Percentiles rank a stretch among this genome's conserved stretches.
These are phyloP conservation scores for Fusarium pilosicola DNA, from an alignment of 2,329 filamentous ascomycete species.

Conservation along the genomic window DNA sequence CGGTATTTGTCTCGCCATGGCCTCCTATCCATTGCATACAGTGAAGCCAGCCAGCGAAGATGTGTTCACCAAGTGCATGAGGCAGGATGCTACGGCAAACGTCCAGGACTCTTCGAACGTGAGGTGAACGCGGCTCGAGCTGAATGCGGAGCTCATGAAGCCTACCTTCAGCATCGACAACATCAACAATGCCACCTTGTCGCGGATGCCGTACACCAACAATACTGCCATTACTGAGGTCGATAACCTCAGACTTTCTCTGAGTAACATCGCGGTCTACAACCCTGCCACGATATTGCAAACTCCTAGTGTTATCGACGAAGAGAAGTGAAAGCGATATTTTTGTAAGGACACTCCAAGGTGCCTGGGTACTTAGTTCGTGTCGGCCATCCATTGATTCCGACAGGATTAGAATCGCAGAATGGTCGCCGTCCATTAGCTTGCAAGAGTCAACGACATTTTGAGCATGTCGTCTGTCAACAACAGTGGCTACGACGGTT, in stretches of 20 bases:
- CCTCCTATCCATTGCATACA: slow-evolving; percentile 73
- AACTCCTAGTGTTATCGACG: slow-evolving; percentile 67
- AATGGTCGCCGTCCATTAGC: slow-evolving; percentile 72
- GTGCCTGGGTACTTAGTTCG: slow-evolving; percentile 77
- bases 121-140: slow-evolving; percentile 71
- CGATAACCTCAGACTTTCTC: slow-evolving; percentile 57
- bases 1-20: slow-evolving; percentile 57
- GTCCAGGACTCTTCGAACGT: slow-evolving; percentile 69
- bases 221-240: slow-evolving; percentile 59
- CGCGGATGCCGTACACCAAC: slow-evolving; percentile 67
- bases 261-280: slow-evolving; percentile 63
- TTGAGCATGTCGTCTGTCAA: slow-evolving; percentile 67
- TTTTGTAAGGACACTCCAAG: slow-evolving; percentile 77
- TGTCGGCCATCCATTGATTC: slow-evolving; percentile 70
- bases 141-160: slow-evolving; percentile 75
- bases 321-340: slow-evolving; percentile 71
- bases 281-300: slow-evolving; percentile 65
- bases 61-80: slow-evolving; percentile 65
- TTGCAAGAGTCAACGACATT: slow-evolving; percentile 79
- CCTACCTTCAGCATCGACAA: slow-evolving; percentile 69
- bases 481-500: slow-evolving; percentile 47
- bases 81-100: slow-evolving; percentile 73
- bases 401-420: slow-evolving; percentile 76
- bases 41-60: slow-evolving; percentile 79
- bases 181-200: slow-evolving; percentile 70